Evolutionary conservation across 2,329 filamentous ascomycete species (phyloP).

Genomic region (Colletotrichum sojae): DNA sequence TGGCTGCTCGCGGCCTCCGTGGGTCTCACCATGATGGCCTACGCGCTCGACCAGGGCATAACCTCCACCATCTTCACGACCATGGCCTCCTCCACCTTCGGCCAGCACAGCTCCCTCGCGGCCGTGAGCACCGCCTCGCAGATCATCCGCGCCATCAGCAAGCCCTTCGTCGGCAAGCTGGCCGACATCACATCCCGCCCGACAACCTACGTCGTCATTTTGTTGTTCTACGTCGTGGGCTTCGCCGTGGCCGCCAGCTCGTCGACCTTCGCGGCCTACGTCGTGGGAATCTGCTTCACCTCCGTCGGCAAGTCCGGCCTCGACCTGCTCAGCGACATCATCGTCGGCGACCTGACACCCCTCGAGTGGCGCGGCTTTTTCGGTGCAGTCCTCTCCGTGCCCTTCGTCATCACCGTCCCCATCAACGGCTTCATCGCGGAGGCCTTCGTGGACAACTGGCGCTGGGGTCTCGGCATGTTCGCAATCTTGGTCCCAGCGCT

Average conservation of each 20-base stretch:
- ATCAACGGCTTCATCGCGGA: slow-evolving; percentile 59
- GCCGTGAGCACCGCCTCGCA: slow-evolving; percentile 51
- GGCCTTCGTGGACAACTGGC: slow-evolving; percentile 62
- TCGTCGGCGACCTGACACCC: slow-evolving; percentile 54
- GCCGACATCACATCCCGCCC: slow-evolving; percentile 55
- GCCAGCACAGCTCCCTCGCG: slow-evolving; percentile 49
- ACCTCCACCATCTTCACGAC: slow-evolving; percentile 52
- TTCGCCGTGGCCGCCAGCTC: slow-evolving; percentile 52
- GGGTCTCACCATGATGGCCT: slow-evolving; percentile 55
- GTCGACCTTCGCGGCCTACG: slow-evolving; percentile 50
- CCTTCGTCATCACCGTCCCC: slow-evolving; percentile 55
- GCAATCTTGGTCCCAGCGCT: slow-evolving; percentile 72
- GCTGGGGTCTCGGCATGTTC: slow-evolving; percentile 76
- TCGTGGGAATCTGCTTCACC: slow-evolving; percentile 53
- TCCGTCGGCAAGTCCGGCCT: slow-evolving; percentile 55
- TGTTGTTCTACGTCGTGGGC: slow-evolving; percentile 55
- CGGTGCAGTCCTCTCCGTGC: slow-evolving; percentile 45
- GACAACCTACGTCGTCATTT: slow-evolving; percentile 55
- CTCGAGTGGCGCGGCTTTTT: slow-evolving; percentile 56
- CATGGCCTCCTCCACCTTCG: slow-evolving; percentile 52
- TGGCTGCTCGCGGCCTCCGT: slow-evolving; percentile 53
- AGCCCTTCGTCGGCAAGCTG: slow-evolving; percentile 56
- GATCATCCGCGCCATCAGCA: slow-evolving; percentile 56
- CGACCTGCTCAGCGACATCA: slow-evolving; percentile 54
- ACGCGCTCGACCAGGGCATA: slow-evolving; percentile 55